Evolutionary conservation across 257 asterid species (phyloP).

Genomic region (Euphrasia confusa): DNA sequence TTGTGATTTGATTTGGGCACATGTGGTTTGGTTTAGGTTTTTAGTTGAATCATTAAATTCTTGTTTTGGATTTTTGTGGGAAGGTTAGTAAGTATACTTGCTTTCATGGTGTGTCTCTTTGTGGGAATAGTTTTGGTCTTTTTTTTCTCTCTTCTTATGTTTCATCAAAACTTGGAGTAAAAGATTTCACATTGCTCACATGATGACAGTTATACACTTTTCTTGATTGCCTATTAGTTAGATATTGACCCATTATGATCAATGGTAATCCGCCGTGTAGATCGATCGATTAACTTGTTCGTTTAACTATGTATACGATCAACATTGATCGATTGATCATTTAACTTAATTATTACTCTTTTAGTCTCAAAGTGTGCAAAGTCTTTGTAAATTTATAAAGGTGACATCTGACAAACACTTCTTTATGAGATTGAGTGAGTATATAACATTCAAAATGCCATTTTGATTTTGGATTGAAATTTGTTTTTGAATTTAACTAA

Average conservation of each 20-base stretch:
- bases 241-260: neutral
- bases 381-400: too few species aligned
- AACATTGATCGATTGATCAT: too few species aligned
- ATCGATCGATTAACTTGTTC: too few species aligned
- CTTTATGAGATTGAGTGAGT: too few species aligned
- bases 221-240: neutral
- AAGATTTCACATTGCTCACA: slow-evolving; percentile 26
- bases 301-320: too few species aligned
- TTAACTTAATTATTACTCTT: too few species aligned
- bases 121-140: neutral
- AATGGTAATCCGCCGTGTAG: too few species aligned
- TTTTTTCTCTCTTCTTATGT: neutral
- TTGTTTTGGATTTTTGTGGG: slow-evolving; percentile 18
- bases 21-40: slow-evolving; percentile 28
- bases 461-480: too few species aligned
- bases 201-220: neutral
- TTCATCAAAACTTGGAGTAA: neutral
- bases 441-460: too few species aligned
- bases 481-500: too few species aligned
- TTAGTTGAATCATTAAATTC: slow-evolving; percentile 24
- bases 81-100: slow-evolving; percentile 8
- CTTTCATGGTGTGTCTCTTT: slow-evolving; percentile 13
- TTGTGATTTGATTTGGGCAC: slow-evolving; percentile 26
- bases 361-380: too few species aligned
- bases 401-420: too few species aligned